These are phyloP conservation scores for Fagus crenata DNA, from an alignment of 306 rosid genomes.

Conservation along the genomic window DNA sequence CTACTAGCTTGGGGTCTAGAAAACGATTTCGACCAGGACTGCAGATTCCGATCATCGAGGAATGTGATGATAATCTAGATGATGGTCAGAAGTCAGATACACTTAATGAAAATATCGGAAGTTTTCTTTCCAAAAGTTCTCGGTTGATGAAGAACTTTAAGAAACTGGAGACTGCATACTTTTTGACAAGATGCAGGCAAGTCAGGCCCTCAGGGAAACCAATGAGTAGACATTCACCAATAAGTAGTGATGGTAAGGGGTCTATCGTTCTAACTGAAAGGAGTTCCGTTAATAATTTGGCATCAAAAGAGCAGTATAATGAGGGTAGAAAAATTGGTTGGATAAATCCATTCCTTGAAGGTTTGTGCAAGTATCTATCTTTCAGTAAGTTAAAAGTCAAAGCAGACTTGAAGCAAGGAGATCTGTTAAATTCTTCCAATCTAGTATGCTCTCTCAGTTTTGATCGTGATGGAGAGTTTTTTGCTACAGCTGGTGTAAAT, in stretches of 20 bases:
- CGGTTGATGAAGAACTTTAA: constrained; percentile 89
- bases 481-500: constrained; percentile 94
- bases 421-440: constrained; percentile 92
- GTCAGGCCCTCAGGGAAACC: constrained; percentile 49
- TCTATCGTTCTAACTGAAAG: constrained; percentile 61
- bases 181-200: constrained; percentile 72
- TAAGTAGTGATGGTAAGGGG: constrained; percentile 69
- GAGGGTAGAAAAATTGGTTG: constrained; percentile 69
- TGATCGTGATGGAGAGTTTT: constrained; percentile 92
- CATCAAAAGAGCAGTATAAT: constrained; percentile 52
- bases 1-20: constrained; percentile 58
- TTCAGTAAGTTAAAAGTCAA: constrained; percentile 76
- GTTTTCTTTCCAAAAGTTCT: constrained; percentile 56
- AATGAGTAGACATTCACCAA: constrained; percentile 50
- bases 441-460: constrained; percentile 86
- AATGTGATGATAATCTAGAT: constrained; percentile 57
- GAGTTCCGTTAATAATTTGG: constrained; percentile 63
- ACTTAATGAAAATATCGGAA: constrained; percentile 37
- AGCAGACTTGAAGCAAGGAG: constrained; percentile 98
- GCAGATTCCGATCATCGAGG: constrained; percentile 44
- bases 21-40: constrained; percentile 68
- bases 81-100: constrained; percentile 38
- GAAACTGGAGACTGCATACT: constrained; percentile 85
- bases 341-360: constrained; percentile 95
- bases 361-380: constrained; percentile 92